A percentile compares a stretch with the other conserved stretches of the same genome.
Evolutionary conservation across 768 basidiomycete genomes (phyloP).

Genomic region (Mycena maculata): DNA sequence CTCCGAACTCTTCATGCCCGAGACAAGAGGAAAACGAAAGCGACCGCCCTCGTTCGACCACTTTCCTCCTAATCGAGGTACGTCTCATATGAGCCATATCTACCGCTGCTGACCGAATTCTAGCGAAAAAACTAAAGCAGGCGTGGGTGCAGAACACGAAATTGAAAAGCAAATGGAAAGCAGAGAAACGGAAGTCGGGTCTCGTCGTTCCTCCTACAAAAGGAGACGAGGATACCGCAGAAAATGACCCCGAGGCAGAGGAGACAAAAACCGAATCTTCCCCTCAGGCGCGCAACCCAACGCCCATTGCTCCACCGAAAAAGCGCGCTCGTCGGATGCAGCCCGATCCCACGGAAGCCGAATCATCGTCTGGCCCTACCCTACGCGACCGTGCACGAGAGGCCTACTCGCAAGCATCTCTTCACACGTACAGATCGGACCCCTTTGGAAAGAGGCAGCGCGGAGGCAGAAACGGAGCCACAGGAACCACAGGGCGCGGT

Average conservation of each 20-base stretch:
- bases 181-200: slow-evolving; percentile 67
- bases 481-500: slow-evolving; percentile 53
- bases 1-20: slow-evolving; percentile 34
- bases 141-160: slow-evolving; percentile 83
- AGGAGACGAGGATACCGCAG: slow-evolving; percentile 28
- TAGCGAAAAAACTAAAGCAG: slow-evolving; percentile 85
- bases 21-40: slow-evolving; percentile 57
- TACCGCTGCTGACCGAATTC: slow-evolving; percentile 12
- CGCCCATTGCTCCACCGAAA: slow-evolving; percentile 22
- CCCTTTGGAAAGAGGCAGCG: slow-evolving; percentile 42
- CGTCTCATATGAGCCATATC: slow-evolving; percentile 31
- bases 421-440: slow-evolving; percentile 69
- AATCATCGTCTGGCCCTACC: slow-evolving; percentile 41
- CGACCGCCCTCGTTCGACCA: slow-evolving; percentile 79
- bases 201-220: slow-evolving; percentile 25
- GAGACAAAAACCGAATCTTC: slow-evolving; percentile 16
- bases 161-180: slow-evolving; percentile 82
- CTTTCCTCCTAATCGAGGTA: slow-evolving; percentile 73
- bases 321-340: slow-evolving; percentile 30
- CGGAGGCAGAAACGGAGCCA: slow-evolving; percentile 40
- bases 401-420: slow-evolving; percentile 69
- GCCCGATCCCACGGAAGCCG: slow-evolving; percentile 31
- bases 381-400: slow-evolving; percentile 70
- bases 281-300: slow-evolving; percentile 13
- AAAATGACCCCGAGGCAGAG: slow-evolving; percentile 33